Evolutionary conservation across 2,329 filamentous ascomycete species (phyloP), one percentile per base, ranked within the genome.

Genomic region (Coniochaeta sp.): DNA sequence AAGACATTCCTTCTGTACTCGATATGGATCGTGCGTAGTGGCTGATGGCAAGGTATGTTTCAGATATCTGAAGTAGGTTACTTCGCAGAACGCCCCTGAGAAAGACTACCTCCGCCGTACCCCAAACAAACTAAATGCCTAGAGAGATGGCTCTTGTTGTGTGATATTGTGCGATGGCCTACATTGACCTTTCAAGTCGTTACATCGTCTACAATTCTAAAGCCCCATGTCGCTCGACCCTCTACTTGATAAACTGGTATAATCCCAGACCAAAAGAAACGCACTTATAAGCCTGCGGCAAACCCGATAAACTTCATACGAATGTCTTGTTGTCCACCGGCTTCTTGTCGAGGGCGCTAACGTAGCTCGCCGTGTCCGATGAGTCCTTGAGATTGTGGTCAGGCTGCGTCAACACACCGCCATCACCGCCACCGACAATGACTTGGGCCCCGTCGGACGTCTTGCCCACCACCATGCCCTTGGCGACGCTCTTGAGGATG

Each of bases 401-500:
- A 6, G 67, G 33, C 3, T 34, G 28, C 31, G 59, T 62, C 2
- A 67, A 63, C 2, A 67, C 67, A 3, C 69, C 71, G 11, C 71
- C 73, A 52, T 79, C 84, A 55, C 85, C 85, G 9, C 82, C 85
- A 22, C 87, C 88, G 1, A 89, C 89, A 22, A 93, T 87, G 57
- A 93, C 81, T 22, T 91, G 80, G 65, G 91, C 84, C 1, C 89
- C 89, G 40, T 87, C 88, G 61, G 85, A 84, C 57, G 93, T 90
- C 65, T 86, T 87, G 38, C 91, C 91, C 6, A 96, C 87, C 0
- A 96, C 88, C 95, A 99, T 98, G 44, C 95, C 92, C 78, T 96
- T 97, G 22, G 93, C 95, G 1, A 98, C 95, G 47, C 89, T 91
- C 79, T 97, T 99, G 71, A 99, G 84, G 50, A 99, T 86, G 0